Conservation (phyloP, 352 stramenopile genomes). For the Phytopythium boreale region DNA sequence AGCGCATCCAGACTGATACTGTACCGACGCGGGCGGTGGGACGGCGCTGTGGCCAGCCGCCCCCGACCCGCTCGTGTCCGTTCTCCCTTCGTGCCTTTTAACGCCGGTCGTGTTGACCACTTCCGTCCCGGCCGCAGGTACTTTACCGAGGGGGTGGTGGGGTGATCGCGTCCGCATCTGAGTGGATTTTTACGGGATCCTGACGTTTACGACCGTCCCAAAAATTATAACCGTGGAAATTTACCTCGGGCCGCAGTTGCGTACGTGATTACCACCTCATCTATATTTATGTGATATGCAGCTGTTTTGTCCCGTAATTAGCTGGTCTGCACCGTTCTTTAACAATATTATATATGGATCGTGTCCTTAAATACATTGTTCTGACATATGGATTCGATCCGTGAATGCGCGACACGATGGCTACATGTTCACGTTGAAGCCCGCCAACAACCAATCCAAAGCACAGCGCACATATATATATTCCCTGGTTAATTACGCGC, state of each 20-base stretch:
- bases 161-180: neutral
- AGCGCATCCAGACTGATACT: too few relatives aligned
- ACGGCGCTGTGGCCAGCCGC: too few relatives aligned
- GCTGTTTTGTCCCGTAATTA: too few relatives aligned
- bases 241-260: too few relatives aligned
- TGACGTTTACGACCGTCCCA: neutral
- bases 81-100: neutral
- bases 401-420: neutral
- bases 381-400: neutral
- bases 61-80: too few relatives aligned
- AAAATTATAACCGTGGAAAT: neutral
- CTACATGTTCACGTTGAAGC: neutral
- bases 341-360: too few relatives aligned
- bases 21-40: too few relatives aligned
- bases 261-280: too few relatives aligned
- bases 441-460: neutral
- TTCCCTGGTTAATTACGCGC: slow-evolving; percentile 23
- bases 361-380: neutral
- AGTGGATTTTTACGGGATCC: neutral
- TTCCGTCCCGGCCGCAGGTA: neutral
- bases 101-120: neutral
- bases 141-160: neutral
- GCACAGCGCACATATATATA: neutral
- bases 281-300: too few relatives aligned
- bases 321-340: too few relatives aligned